phyloP scores from a whole-genome alignment of 2,329 filamentous ascomycete genomes.

The Colletotrichum higginsianum region DNA sequence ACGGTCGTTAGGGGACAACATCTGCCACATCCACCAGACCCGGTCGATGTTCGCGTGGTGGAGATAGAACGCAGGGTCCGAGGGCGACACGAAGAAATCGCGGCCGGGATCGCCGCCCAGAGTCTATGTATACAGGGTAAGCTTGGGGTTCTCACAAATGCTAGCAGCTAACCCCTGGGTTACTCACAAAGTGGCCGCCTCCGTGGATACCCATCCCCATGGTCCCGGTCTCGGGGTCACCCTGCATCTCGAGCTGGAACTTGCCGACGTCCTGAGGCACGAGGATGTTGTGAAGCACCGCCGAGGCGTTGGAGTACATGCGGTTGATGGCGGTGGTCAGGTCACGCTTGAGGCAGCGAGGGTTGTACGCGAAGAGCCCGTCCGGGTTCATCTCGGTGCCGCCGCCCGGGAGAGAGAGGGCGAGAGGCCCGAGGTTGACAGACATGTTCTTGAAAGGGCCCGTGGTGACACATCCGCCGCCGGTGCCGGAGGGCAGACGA shows the following conservation, averaged over 20 bases:
- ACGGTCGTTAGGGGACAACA: constrained; percentile 47
- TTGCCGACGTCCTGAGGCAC: constrained; percentile 53
- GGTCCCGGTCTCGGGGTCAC: constrained; percentile 47
- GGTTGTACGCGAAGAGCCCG: constrained; percentile 57
- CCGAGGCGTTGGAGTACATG: constrained; percentile 47
- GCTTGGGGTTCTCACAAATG: constrained; percentile 44
- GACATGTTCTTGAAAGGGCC: constrained; percentile 64
- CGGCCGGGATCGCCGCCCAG: constrained; percentile 57
- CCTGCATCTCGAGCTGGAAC: constrained; percentile 64
- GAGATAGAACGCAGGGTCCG: constrained; percentile 54
- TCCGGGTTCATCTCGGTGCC: constrained; percentile 33
- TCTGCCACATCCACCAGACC: constrained; percentile 49
- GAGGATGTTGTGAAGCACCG: constrained; percentile 56
- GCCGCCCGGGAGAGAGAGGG: constrained; percentile 49
- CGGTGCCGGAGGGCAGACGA: constrained; percentile 61
- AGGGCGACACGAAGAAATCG: constrained; percentile 53
- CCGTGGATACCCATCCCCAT: constrained; percentile 48
- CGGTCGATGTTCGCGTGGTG: constrained; percentile 49
- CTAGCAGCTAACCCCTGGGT: constrained; percentile 53
- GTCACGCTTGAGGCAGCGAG: constrained; percentile 59
- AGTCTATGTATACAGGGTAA: background rate
- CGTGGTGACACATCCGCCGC: constrained; percentile 68
- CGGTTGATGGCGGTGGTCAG: constrained; percentile 46
- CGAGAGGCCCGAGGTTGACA: constrained; percentile 58
- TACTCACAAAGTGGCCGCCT: constrained; percentile 49